Base-by-base conservation (phyloP, 2,329 filamentous ascomycete species). In the Dothiorella sarmentorum region DNA sequence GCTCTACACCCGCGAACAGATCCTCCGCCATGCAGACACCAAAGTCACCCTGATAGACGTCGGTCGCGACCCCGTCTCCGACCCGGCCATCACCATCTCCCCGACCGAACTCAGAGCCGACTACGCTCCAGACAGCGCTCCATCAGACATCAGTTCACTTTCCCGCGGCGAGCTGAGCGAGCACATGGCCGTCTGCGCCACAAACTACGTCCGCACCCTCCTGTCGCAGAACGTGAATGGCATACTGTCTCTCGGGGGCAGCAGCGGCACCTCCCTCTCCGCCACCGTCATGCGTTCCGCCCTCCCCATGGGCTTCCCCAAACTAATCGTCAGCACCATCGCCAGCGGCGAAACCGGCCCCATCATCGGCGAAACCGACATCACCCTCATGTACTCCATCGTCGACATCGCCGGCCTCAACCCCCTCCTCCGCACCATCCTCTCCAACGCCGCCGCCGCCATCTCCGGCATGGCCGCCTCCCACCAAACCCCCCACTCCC, bases 321-420 rank as follows among this genome's bases (percentile, higher is more conserved):
- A 90, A 65, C 63, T 90, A 43, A 85, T 90, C 55, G 83, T 89
- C 2, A 87, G 83, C 20, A 90, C 87, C 0, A 82, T 89, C 64
- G 86, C 86, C 0, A 86, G 83, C 29, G 85, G 86, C 2, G 83
- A 90, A 62, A 84, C 84, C 1, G 79, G 79, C 0, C 80, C 82
- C 0, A 82, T 87, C n/a, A 76, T 90, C 1, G 85, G 82, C 38
- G 86, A 89, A 68, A 83, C 82, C 0, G 87, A 90, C 62, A 85
- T 89, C 45, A 82, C 81, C 0, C 79, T 90, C 72, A 86, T 88
- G 82, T 87, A 88, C 64, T 85, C 81, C 15, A 85, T 90, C 1
- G 86, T 89, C 13, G 87, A 90, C 60, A 80, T 90, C 52, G 84
- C 86, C 1, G 87, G 87, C 0, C 68, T 82, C 9, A 90, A 89